These are phyloP conservation scores for Venturia carpophila DNA, from an alignment of 2,329 filamentous ascomycete genomes.

Conservation along the genomic window DNA sequence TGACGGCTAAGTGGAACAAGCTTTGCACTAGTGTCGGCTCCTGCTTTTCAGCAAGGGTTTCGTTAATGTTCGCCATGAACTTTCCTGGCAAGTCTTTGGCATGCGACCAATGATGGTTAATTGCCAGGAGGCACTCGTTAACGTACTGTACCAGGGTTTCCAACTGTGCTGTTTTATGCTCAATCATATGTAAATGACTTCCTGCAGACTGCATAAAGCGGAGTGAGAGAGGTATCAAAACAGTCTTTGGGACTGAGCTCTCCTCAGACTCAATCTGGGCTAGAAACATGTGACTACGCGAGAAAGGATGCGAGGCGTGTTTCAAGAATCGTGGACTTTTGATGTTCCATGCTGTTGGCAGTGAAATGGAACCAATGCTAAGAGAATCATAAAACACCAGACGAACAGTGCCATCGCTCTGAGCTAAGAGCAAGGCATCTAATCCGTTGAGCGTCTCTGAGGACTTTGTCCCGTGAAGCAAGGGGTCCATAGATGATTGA, in stretches of 20 bases:
- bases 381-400: constrained; percentile 82
- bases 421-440: constrained; percentile 70
- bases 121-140: constrained; percentile 68
- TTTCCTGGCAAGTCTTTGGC: constrained; percentile 68
- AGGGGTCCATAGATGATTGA: constrained; percentile 34
- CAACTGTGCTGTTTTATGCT: constrained; percentile 77
- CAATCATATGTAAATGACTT: constrained; percentile 73
- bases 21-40: constrained; percentile 64
- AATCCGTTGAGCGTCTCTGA: constrained; percentile 64
- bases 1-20: constrained; percentile 75
- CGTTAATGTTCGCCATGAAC: constrained; percentile 71
- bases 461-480: constrained; percentile 36
- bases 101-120: constrained; percentile 75
- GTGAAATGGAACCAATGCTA: constrained; percentile 60
- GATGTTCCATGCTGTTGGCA: constrained; percentile 37
- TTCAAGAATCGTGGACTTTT: constrained; percentile 43
- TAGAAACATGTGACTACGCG: constrained; percentile 70
- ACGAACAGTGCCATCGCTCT: constrained; percentile 62
- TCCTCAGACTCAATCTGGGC: constrained; percentile 41
- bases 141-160: constrained; percentile 84
- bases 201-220: constrained; percentile 71
- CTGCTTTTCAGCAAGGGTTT: constrained; percentile 60
- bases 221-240: constrained; percentile 65
- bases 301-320: constrained; percentile 64
- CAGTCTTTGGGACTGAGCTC: constrained; percentile 35